These are phyloP conservation scores for Capronia coronata DNA, from an alignment of 2,329 filamentous ascomycete genomes.

Conservation along the genomic window DNA sequence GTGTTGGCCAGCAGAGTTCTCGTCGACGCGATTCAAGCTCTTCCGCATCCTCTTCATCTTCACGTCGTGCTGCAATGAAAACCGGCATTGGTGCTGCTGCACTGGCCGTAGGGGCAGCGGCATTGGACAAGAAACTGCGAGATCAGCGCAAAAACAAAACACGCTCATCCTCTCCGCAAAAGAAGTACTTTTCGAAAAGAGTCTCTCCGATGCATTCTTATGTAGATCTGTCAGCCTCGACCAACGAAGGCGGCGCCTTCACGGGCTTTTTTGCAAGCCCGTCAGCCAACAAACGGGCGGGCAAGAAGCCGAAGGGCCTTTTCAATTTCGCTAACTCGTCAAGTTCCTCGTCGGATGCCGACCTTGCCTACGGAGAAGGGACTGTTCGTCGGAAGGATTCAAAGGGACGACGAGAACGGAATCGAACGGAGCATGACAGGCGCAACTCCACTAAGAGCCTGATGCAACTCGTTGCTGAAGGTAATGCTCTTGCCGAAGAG, in stretches of 20 bases:
- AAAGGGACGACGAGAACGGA: conserved; percentile 30
- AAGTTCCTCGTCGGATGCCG: conserved; percentile 61
- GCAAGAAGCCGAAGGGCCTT: conserved; percentile 40
- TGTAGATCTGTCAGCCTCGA: conserved; percentile 58
- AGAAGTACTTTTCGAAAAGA: conserved; percentile 31
- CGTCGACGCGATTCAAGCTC: conserved; percentile 19
- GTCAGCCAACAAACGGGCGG: conserved; percentile 47
- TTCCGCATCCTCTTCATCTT: conserved; percentile 16
- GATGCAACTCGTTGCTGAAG: conserved; percentile 43
- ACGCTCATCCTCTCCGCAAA: conserved; percentile 33
- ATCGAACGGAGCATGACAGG: conserved; percentile 24
- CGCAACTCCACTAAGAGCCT: conserved; percentile 43
- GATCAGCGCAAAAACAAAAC: conserved; percentile 31
- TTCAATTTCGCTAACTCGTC: conserved; percentile 58
- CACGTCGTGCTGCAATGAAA: conserved; percentile 32
- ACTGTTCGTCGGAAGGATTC: conserved; percentile 36
- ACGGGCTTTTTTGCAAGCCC: conserved; percentile 58
- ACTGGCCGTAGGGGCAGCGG: conserved; percentile 34
- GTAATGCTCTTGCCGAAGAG: conserved; percentile 42
- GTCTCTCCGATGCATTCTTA: conserved; percentile 56
- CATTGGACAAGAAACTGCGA: conserved; percentile 27
- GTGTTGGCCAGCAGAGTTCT: neutral
- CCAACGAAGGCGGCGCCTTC: conserved; percentile 50
- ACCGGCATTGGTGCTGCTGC: conserved; percentile 35
- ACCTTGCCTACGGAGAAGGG: conserved; percentile 61